phyloP scores from a whole-genome alignment of 305 asterid genomes.

The Fraxinus sp. region DNA sequence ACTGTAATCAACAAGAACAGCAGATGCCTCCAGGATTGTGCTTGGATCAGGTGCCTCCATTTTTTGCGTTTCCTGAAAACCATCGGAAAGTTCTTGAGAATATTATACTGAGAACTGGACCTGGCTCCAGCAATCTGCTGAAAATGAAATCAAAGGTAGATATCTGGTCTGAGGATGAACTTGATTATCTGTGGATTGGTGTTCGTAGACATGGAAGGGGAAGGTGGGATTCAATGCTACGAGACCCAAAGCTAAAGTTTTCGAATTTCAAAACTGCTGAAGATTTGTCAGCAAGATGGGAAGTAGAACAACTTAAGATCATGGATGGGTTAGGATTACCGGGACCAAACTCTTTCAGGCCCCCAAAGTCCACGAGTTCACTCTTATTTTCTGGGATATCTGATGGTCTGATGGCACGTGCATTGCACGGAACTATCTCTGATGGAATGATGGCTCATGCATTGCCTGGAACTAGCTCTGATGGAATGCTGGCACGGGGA shows the following conservation, averaged over 20 bases:
- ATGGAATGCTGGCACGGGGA: conserved; percentile 40
- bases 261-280: conserved; percentile 65
- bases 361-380: conserved; percentile 38
- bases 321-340: conserved; percentile 49
- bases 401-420: conserved; percentile 58
- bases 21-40: conserved; percentile 52
- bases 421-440: conserved; percentile 47
- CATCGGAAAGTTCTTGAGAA: conserved; percentile 81
- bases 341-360: conserved; percentile 36
- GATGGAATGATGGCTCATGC: conserved; percentile 52
- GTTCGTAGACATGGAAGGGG: conserved; percentile 86
- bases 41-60: conserved; percentile 55
- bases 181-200: conserved; percentile 92
- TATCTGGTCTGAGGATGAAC: conserved; percentile 88
- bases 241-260: conserved; percentile 74
- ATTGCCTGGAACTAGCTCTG: neutral
- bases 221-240: conserved; percentile 82
- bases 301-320: conserved; percentile 80
- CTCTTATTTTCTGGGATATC: conserved; percentile 38
- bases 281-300: conserved; percentile 79
- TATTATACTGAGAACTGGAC: conserved; percentile 70
- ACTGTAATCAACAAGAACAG: conserved; percentile 52
- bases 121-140: conserved; percentile 50
- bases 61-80: conserved; percentile 76
- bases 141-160: conserved; percentile 54